Evolutionary conservation across 2,329 filamentous ascomycete species (phyloP).

Genomic region (Cordyceps farinosa): DNA sequence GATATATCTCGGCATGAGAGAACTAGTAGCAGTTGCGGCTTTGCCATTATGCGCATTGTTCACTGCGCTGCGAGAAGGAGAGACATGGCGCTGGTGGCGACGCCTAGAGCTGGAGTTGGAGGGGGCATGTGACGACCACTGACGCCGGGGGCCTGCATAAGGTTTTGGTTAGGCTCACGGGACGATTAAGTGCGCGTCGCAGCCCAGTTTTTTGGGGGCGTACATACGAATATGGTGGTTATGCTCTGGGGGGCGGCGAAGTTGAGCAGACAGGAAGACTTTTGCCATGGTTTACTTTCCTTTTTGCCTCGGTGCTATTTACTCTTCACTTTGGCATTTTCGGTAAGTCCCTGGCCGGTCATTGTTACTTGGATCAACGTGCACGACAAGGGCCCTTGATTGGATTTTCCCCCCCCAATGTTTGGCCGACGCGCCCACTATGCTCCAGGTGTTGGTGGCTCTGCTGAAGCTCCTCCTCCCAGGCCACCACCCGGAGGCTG

Average conservation of each 20-base stretch:
- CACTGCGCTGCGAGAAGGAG: no score
- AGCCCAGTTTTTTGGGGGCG: slow-evolving; percentile 10
- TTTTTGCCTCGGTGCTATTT: no score
- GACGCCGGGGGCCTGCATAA: slow-evolving; percentile 5
- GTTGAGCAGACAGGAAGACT: not conserved
- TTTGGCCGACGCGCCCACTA: no score
- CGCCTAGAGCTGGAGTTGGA: not conserved
- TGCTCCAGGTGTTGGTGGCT: no score
- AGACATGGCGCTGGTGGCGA: not conserved
- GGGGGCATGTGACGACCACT: not conserved
- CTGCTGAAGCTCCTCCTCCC: not conserved
- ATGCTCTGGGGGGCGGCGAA: not conserved
- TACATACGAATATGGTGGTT: not conserved
- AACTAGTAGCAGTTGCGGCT: no score
- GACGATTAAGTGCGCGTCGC: slow-evolving; percentile 7
- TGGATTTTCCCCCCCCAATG: no score
- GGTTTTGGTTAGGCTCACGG: slow-evolving; percentile 17
- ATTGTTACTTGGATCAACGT: no score
- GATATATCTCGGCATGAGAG: no score
- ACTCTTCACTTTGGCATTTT: not conserved
- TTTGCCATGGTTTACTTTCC: not conserved
- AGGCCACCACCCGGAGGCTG: not conserved
- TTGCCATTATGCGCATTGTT: no score
- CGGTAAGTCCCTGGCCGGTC: not conserved
- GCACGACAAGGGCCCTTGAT: no score